Evolutionary conservation across 106 monocot genomes (phyloP).

Genomic region (Cymbidium sinense): DNA sequence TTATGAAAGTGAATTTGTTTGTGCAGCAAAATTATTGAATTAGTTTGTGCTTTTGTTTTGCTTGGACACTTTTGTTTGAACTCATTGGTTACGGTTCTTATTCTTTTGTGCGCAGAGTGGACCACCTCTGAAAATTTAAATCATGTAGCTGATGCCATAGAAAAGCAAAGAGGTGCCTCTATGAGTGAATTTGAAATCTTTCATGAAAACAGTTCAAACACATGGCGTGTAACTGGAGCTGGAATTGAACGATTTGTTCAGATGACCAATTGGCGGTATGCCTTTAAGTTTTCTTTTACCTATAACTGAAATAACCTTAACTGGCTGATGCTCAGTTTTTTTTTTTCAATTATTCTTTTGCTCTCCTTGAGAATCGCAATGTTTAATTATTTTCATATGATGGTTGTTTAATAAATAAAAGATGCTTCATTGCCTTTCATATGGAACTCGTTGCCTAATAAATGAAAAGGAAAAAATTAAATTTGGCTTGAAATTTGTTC

Average conservation of each 20-base stretch:
- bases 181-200: slow-evolving; percentile 91
- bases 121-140: slow-evolving; percentile 44
- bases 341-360: neutral
- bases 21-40: neutral
- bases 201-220: slow-evolving; percentile 54
- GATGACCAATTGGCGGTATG: slow-evolving; percentile 99
- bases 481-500: neutral
- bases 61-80: neutral
- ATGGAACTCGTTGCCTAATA: neutral
- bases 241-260: slow-evolving; percentile 97
- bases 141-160: slow-evolving; percentile 83
- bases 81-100: neutral
- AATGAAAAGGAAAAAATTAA: neutral
- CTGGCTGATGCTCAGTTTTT: neutral
- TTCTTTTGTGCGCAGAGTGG: slow-evolving; percentile 29
- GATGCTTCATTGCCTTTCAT: neutral
- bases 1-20: neutral
- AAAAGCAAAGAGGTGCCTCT: slow-evolving; percentile 56
- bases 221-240: slow-evolving; percentile 84
- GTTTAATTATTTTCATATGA: neutral
- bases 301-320: neutral
- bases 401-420: neutral
- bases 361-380: neutral
- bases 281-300: neutral
- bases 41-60: neutral